Conservation (phyloP, 2,329 filamentous ascomycete genomes). For the Neonectria magnoliae region DNA sequence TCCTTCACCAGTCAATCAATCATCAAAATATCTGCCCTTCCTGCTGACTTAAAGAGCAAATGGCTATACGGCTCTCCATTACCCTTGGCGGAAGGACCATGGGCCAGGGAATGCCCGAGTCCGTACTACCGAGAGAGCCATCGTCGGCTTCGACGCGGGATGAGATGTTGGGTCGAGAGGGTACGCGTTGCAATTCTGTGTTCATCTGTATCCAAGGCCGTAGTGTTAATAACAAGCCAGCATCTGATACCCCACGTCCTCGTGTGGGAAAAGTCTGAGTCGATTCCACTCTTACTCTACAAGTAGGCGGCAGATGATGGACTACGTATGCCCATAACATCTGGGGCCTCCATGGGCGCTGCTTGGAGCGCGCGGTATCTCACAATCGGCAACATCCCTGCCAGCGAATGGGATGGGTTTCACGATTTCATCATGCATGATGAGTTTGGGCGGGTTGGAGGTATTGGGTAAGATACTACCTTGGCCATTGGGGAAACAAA, state of each 20-base stretch:
- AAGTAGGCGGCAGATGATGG: conserved; percentile 14
- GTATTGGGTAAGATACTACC: conserved; percentile 5
- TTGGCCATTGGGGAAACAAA: no score
- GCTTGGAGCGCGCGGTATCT: conserved; percentile 12
- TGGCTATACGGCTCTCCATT: conserved; percentile 16
- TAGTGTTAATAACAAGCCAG: neutral
- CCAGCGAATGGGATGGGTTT: conserved; percentile 18
- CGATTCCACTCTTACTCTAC: conserved; percentile 10
- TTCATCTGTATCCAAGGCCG: neutral
- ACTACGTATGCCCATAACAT: conserved; percentile 12
- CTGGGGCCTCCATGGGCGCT: neutral
- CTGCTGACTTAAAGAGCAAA: conserved; percentile 5
- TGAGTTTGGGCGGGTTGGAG: conserved; percentile 19
- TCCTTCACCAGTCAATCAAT: neutral
- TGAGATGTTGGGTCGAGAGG: conserved; percentile 16
- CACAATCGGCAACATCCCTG: conserved; percentile 13
- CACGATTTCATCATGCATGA: conserved; percentile 21
- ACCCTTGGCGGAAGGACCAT: conserved; percentile 17
- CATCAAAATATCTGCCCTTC: conserved; percentile 1
- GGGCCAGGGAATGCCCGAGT: conserved; percentile 18
- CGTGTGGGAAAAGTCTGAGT: conserved; percentile 12
- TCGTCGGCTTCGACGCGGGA: conserved; percentile 11
- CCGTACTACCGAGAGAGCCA: conserved; percentile 20
- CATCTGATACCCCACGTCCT: conserved; percentile 11
- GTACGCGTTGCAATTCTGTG: neutral